Evolutionary conservation across 1,284 basidiomycete species (phyloP).

Genomic region (Agroathelia rolfsii): DNA sequence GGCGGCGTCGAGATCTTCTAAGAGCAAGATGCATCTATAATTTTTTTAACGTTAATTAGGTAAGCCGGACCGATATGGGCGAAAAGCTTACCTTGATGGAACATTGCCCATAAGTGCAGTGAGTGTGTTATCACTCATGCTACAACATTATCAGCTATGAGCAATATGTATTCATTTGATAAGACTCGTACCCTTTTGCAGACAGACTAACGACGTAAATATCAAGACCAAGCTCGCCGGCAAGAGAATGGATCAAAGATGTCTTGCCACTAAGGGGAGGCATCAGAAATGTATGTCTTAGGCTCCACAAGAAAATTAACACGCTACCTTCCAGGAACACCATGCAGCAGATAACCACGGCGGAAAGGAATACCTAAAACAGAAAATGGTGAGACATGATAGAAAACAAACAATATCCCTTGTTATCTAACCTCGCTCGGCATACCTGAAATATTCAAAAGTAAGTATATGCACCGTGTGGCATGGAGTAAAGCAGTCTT

Average conservation of each 20-base stretch:
- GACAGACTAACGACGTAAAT: conserved; percentile 83
- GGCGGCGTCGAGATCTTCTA: conserved; percentile 82
- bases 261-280: conserved; percentile 58
- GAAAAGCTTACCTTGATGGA: conserved; percentile 53
- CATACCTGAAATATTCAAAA: conserved; percentile 53
- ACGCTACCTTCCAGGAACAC: conserved; percentile 69
- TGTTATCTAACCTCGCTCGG: conserved; percentile 63
- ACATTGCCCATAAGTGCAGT: conserved; percentile 76
- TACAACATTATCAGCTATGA: conserved; percentile 17
- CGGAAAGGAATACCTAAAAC: conserved; percentile 74
- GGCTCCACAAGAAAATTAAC: conserved; percentile 12
- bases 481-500: conserved; percentile 20
- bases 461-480: conserved; percentile 10
- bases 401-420: conserved; percentile 15
- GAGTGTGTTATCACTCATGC: conserved; percentile 82
- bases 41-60: conserved; percentile 13
- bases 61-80: conserved; percentile 9
- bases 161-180: conserved; percentile 7
- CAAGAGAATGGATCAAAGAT: conserved; percentile 75
- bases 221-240: conserved; percentile 78
- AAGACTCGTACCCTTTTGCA: conserved; percentile 57
- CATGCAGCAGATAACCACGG: conserved; percentile 74
- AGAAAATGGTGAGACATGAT: conserved; percentile 8
- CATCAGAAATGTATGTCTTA: conserved; percentile 12
- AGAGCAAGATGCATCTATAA: conserved; percentile 70